These are phyloP conservation scores for Candida andamanensis DNA, from an alignment of 805 yeast species.

Conservation along the genomic window DNA sequence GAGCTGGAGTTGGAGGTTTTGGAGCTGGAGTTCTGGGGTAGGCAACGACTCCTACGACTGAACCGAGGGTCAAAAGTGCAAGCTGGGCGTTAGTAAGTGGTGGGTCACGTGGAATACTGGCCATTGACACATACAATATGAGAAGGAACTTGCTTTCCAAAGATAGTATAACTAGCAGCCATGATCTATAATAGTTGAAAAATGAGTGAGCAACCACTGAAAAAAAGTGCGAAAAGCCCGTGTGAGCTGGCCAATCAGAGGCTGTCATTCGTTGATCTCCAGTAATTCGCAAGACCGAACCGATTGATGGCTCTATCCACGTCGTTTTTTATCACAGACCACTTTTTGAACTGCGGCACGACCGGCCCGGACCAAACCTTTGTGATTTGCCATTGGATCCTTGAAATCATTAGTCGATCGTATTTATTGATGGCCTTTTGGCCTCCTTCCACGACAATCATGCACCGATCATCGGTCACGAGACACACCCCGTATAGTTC, in stretches of 20 bases:
- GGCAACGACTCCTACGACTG: slow-evolving; percentile 33
- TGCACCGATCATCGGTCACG: slow-evolving; percentile 39
- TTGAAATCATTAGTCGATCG: slow-evolving; percentile 50
- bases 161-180: slow-evolving; percentile 40
- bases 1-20: slow-evolving; percentile 18
- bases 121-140: slow-evolving; percentile 33
- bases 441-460: slow-evolving; percentile 76
- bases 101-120: neutral
- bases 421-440: slow-evolving; percentile 56
- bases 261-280: too few relatives aligned
- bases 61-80: slow-evolving; percentile 35
- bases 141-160: slow-evolving; percentile 43
- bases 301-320: slow-evolving; percentile 42
- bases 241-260: too few relatives aligned
- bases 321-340: slow-evolving; percentile 58
- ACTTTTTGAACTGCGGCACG: slow-evolving; percentile 51
- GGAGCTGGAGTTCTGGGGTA: slow-evolving; percentile 30
- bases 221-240: neutral
- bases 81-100: slow-evolving; percentile 20
- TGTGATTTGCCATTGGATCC: slow-evolving; percentile 66
- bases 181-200: slow-evolving; percentile 18
- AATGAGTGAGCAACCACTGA: too few relatives aligned
- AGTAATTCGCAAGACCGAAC: slow-evolving; percentile 55
- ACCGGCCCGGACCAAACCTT: slow-evolving; percentile 72
- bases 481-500: slow-evolving; percentile 61